Base-by-base conservation (phyloP, 208 protist species). In the Trypanosoma lewisi region DNA sequence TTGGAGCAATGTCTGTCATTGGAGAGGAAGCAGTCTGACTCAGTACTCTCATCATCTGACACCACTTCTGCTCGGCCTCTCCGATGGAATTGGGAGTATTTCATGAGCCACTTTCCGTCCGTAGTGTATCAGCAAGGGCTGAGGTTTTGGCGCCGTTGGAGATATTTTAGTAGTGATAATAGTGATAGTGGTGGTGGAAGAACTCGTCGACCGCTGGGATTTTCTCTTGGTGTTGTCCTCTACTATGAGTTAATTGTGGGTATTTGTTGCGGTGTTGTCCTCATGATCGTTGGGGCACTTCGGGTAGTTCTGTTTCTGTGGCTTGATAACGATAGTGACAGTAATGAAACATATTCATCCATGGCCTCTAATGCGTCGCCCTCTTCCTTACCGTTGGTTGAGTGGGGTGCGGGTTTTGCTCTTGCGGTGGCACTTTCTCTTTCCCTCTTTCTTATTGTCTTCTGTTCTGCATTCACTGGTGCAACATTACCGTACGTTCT, bases 361-460 rank as follows among this genome's bases (percentile, higher is more conserved):
- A 16, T 14, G 42, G 7, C 42, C 3, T n/a, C n/a, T 5, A 47
- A 21, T 5, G 23, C 4, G 0, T 14, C 17, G 1, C 23, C 42
- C 9, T 21, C 7, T 47, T 47, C 4, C 4, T 19, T 7, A 2
- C 12, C 19, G 21, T 7, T 42, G 23, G 23, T 3, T 3, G 27
- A 51, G n/a, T 50, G 28, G 25, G n/a, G 39, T 1, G 16, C 25
- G 2, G 42, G 47, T 28, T 4, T 27, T 9, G 57, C 27, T 21
- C n/a, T 63, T 45, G 25, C 67, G 7, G 28, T 76, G 34, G 64
- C 66, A 19, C 70, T 82, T 33, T 66, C 59, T 9, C 27, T 63
- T n/a, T 37, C 76, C 8, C 62, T 82, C 14, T 75, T 78, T 52
- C 25, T 74, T 0, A 71, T 78, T 45, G 76, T 82, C 1, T 30